phyloP scores from a whole-genome alignment of 2,329 filamentous ascomycete species.

The Ceratocystis harringtonii region DNA sequence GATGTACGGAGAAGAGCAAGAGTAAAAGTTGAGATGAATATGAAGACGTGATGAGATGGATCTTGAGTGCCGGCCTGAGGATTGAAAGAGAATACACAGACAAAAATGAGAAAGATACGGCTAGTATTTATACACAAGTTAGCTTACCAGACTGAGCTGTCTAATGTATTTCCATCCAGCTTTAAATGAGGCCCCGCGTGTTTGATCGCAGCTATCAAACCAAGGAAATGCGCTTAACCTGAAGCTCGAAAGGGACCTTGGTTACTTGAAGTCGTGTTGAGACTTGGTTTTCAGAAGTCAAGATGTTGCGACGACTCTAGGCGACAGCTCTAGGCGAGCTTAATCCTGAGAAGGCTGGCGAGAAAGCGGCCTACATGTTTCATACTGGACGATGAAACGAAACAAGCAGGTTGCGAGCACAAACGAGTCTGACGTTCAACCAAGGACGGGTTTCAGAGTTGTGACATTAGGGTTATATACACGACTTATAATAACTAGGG shows the following conservation, averaged over 20 bases:
- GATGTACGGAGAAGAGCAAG: slow-evolving; percentile 6
- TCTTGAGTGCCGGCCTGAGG: slow-evolving; percentile 13
- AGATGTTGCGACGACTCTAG: no score
- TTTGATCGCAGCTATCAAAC: neutral
- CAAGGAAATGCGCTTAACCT: neutral
- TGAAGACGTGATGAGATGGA: slow-evolving; percentile 2
- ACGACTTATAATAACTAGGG: neutral
- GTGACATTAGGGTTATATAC: neutral
- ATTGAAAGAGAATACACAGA: neutral
- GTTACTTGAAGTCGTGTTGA: no score
- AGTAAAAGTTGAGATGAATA: neutral
- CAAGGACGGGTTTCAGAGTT: neutral
- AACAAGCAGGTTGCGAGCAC: neutral
- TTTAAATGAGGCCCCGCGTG: neutral
- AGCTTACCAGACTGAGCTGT: neutral
- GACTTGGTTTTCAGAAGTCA: no score
- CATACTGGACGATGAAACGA: neutral
- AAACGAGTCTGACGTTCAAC: neutral
- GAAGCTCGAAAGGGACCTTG: neutral
- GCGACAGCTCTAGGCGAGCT: neutral
- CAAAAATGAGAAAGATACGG: neutral
- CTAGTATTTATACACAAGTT: neutral
- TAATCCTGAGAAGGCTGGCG: neutral
- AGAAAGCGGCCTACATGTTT: neutral
- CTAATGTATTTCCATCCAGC: neutral